A percentile compares a stretch with the other conserved stretches of the same genome.
Conservation (phyloP, 129 eudicot genomes). For the Heracleum sosnowskyi region DNA sequence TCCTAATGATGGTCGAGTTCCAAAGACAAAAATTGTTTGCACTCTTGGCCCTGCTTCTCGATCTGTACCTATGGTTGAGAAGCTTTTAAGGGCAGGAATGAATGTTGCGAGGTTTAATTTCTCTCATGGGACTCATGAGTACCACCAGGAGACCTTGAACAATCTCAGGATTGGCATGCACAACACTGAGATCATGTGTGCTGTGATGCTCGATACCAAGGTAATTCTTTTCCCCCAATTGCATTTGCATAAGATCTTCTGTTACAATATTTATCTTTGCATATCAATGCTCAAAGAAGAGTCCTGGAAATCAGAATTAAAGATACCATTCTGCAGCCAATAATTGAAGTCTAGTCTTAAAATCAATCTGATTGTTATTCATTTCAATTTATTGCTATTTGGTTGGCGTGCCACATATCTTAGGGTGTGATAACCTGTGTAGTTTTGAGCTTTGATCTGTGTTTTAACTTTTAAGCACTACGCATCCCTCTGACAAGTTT, state of each 20-base stretch:
- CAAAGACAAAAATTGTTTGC: slow-evolving; percentile 89
- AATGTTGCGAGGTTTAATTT: slow-evolving; percentile 85
- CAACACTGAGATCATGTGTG: slow-evolving; percentile 69
- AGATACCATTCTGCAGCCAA: neutral
- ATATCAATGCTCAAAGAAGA: neutral
- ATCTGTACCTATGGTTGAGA: slow-evolving; percentile 72
- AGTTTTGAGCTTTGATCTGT: neutral
- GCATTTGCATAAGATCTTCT: neutral
- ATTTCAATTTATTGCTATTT: neutral
- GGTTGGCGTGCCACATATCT: neutral
- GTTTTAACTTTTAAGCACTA: neutral
- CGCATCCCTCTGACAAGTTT: neutral
- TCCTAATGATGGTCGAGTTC: slow-evolving; percentile 52
- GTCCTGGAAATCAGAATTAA: neutral
- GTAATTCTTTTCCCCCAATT: slow-evolving; percentile 11
- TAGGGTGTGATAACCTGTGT: neutral
- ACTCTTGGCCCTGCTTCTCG: slow-evolving; percentile 85
- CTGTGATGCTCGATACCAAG: slow-evolving; percentile 81
- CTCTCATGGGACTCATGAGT: slow-evolving; percentile 88
- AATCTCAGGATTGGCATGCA: slow-evolving; percentile 67
- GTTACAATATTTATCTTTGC: neutral
- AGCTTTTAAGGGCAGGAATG: slow-evolving; percentile 87
- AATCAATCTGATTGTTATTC: neutral
- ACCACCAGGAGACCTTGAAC: slow-evolving; percentile 80
- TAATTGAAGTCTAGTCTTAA: neutral